Conservation (phyloP, 768 basidiomycete genomes). For the Phaeolepiota aurea region DNA sequence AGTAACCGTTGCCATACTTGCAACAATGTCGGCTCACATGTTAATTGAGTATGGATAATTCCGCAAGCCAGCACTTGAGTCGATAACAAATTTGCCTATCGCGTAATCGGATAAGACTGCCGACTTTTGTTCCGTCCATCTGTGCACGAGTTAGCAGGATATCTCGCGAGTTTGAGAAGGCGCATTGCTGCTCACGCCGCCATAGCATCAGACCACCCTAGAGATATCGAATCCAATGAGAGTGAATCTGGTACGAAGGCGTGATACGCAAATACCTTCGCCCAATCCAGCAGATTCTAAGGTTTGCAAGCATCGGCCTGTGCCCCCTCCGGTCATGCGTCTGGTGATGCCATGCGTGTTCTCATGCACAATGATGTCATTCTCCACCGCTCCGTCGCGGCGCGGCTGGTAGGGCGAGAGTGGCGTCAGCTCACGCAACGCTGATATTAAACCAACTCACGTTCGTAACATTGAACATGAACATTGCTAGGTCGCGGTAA, state of each 20-base stretch:
- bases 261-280: constrained; percentile 26
- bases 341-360: constrained; percentile 40
- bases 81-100: constrained; percentile 41
- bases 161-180: neutral
- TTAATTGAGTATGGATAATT: constrained; percentile 47
- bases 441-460: constrained; percentile 2
- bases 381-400: constrained; percentile 55
- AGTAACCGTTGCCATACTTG: too few relatives aligned
- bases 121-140: constrained; percentile 33
- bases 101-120: constrained; percentile 25
- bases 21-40: constrained; percentile 17
- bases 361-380: constrained; percentile 47
- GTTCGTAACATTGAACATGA: constrained; percentile 12
- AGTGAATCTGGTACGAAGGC: neutral
- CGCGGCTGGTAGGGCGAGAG: constrained; percentile 29
- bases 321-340: constrained; percentile 46
- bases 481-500: constrained; percentile 12
- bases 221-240: constrained; percentile 8
- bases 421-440: neutral
- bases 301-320: constrained; percentile 52
- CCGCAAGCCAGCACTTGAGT: constrained; percentile 41
- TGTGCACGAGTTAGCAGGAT: constrained; percentile 6
- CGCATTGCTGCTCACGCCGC: constrained; percentile 25
- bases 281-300: constrained; percentile 61
- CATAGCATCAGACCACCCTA: constrained; percentile 50